A percentile compares a stretch with the other conserved stretches of the same genome.
phyloP scores from a whole-genome alignment of 192 early-diverging fungal genomes.

The Chytriomyces confervae region DNA sequence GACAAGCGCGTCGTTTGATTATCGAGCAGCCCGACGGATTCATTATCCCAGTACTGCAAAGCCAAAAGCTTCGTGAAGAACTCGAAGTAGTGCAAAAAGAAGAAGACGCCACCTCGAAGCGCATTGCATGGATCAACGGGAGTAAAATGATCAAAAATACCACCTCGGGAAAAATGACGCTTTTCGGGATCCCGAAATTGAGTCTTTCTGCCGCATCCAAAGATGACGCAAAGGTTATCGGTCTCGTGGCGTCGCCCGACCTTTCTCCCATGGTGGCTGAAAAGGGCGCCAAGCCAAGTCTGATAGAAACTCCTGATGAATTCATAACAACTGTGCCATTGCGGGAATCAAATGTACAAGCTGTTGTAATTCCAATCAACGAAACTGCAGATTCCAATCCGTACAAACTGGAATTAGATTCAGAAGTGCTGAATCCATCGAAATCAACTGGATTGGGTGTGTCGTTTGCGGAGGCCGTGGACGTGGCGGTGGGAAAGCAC shows the following conservation, averaged over 20 bases:
- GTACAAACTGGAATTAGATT: not conserved
- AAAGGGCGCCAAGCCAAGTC: not conserved
- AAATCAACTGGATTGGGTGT: not conserved
- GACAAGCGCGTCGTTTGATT: conserved; percentile 33
- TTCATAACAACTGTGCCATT: not conserved
- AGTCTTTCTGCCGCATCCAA: not conserved
- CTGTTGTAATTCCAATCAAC: not conserved
- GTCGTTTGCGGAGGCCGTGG: not conserved
- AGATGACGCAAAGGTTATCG: not conserved
- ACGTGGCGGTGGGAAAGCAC: not conserved
- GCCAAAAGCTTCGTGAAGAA: conserved; percentile 10
- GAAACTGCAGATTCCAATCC: not conserved
- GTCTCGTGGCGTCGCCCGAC: not conserved
- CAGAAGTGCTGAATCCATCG: not conserved
- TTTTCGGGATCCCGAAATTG: not conserved
- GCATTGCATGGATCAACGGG: conserved; percentile 19
- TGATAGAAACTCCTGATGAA: not conserved
- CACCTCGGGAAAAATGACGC: not conserved
- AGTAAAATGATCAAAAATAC: not conserved
- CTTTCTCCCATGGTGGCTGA: not conserved
- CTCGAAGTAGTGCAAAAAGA: conserved; percentile 26
- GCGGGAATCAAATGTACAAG: not conserved
- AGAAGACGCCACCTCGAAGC: conserved; percentile 16
- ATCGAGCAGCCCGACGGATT: conserved; percentile 36
- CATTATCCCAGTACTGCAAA: conserved; percentile 13